These are phyloP conservation scores for Gastrolobium villosum DNA, from an alignment of 306 rosid genomes.

Conservation along the genomic window DNA sequence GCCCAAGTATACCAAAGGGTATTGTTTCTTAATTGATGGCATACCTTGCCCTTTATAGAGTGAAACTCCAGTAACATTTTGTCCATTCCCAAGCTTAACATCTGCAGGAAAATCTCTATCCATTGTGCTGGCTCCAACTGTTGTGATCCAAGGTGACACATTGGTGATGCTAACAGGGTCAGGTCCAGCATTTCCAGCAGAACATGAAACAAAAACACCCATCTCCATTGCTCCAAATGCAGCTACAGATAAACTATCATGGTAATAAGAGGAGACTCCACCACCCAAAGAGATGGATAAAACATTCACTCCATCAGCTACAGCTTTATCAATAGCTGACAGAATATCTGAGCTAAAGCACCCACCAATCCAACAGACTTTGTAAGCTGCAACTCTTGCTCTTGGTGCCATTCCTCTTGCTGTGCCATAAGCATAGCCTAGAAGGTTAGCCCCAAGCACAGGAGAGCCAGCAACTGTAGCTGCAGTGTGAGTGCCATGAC, in stretches of 20 bases:
- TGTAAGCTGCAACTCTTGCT: constrained; percentile 83
- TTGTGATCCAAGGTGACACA: constrained; percentile 89
- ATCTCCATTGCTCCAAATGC: constrained; percentile 91
- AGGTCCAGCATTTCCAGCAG: constrained; percentile 91
- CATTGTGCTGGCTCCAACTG: constrained; percentile 95
- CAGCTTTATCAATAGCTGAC: constrained; percentile 79
- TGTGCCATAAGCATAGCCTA: constrained; percentile 80
- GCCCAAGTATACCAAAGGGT: constrained; percentile 73
- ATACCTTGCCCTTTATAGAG: constrained; percentile 63
- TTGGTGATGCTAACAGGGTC: constrained; percentile 80
- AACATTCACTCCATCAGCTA: constrained; percentile 86
- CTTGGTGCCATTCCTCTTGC: constrained; percentile 94
- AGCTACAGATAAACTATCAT: constrained; percentile 80
- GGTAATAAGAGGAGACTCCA: constrained; percentile 75
- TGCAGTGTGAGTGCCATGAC: constrained; percentile 93
- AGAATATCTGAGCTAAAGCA: constrained; percentile 92
- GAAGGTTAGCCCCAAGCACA: constrained; percentile 71
- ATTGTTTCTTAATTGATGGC: constrained; percentile 56
- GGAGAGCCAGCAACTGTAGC: constrained; percentile 85
- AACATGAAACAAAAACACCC: constrained; percentile 87
- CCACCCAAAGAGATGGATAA: constrained; percentile 88
- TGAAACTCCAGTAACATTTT: constrained; percentile 64
- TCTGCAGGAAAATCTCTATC: constrained; percentile 87
- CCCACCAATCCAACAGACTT: constrained; percentile 89
- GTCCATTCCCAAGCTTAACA: constrained; percentile 71